Base-by-base conservation (phyloP, 768 basidiomycete genomes). In the Lactarius akahatsu region DNA sequence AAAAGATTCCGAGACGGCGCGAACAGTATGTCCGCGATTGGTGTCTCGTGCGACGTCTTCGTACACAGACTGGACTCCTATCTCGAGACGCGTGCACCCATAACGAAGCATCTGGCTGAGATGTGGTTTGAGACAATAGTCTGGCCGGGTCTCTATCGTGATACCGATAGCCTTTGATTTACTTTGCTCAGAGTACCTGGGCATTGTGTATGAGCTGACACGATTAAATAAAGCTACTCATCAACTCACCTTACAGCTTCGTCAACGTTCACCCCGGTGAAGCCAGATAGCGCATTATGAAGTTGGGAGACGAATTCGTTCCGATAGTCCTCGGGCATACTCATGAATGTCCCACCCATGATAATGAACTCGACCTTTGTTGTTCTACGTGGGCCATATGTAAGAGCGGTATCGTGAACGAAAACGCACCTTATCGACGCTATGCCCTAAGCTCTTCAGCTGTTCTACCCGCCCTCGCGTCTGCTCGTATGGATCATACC, bases 331-430 rank as follows among this genome's bases (percentile, higher is more conserved):
- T 98, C 95, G 43, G 96, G 92, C 91, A 98, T 96, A 74, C 96
- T 98, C 95, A 99, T 98, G 77, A 99, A 99, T 13, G 97, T 99
- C 55, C 97, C 97, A 28, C 97, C 97, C 97, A 98, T 98, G 68
- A 96, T 83, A 70, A 97, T 98, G 71, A 89, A 91, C 72, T 93
- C 92, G 36, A 94, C 89, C 91, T 41, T 59, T 45, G 13, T 26
- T 41, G n/a, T 28, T 32, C n/a, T 36, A 28, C 45, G 43, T 59
- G 15, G 61, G 34, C 20, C n/a, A 45, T 38, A 38, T 57, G 9
- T 47, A 16, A 45, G 41, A n/a, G 9, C 1, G 20, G 26, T 26
- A 5, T 43, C 2, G n/a, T 4, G 20, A 40, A n/a, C n/a, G 45
- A 63, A 47, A 4, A 50, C 13, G 50, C 61, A 94, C 95, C 84